Evolutionary conservation across 1,139 yeast genomes (phyloP).

Genomic region (Debaryomyces singareniensis): DNA sequence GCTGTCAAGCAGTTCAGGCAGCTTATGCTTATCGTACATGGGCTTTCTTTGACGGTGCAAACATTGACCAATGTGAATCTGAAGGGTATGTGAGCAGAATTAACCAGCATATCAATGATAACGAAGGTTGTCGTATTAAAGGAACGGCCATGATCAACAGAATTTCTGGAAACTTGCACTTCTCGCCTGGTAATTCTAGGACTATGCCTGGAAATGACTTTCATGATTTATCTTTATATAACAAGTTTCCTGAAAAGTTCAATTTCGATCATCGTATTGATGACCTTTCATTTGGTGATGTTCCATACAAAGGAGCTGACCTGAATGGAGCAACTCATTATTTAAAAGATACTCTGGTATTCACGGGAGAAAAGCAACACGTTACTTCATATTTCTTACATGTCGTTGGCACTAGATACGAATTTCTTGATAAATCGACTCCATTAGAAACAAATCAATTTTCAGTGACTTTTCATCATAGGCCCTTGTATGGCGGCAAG

Average conservation of each 20-base stretch:
- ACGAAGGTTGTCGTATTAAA: slow-evolving; percentile 81
- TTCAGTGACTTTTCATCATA: slow-evolving; percentile 83
- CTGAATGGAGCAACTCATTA: slow-evolving; percentile 54
- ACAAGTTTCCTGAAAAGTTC: slow-evolving; percentile 46
- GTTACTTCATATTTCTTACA: slow-evolving; percentile 74
- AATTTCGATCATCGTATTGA: slow-evolving; percentile 70
- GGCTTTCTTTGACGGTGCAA: slow-evolving; percentile 86
- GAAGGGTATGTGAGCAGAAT: slow-evolving; percentile 74
- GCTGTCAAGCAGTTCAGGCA: slow-evolving; percentile 71
- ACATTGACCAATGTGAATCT: slow-evolving; percentile 81
- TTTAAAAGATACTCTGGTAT: slow-evolving; percentile 49
- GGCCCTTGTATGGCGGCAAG: slow-evolving; percentile 79
- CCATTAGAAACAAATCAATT: slow-evolving; percentile 83
- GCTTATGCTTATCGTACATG: slow-evolving; percentile 77
- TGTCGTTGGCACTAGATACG: slow-evolving; percentile 87
- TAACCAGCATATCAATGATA: slow-evolving; percentile 42
- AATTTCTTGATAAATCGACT: slow-evolving; percentile 45
- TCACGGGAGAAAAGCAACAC: slow-evolving; percentile 50
- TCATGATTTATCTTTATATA: slow-evolving; percentile 78
- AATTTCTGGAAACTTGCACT: slow-evolving; percentile 86
- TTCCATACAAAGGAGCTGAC: slow-evolving; percentile 24
- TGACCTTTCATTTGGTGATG: slow-evolving; percentile 79
- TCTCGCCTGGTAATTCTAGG: slow-evolving; percentile 84
- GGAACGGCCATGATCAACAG: slow-evolving; percentile 80
- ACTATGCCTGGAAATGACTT: slow-evolving; percentile 55